Evolutionary conservation across 805 yeast species (phyloP).

Genomic region (Metschnikowia vanudenii): DNA sequence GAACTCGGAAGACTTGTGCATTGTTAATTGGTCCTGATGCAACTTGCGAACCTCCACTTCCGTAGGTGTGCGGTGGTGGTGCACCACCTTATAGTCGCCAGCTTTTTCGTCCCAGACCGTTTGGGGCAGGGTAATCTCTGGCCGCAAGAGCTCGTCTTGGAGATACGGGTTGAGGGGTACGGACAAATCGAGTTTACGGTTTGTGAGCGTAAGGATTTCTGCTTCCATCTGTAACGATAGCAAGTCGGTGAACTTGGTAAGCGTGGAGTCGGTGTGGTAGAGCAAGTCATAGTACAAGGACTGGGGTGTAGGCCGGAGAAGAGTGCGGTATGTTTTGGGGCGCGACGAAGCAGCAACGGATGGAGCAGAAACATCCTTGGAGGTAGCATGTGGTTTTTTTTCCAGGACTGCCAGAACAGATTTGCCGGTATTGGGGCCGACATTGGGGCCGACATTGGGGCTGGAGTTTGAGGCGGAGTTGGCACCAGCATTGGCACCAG

Average conservation of each 20-base stretch:
- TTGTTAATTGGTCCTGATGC: conserved; percentile 41
- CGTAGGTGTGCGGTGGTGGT: conserved; percentile 33
- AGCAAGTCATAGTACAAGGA: conserved; percentile 83
- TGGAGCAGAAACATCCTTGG: not conserved
- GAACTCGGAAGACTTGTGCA: conserved; percentile 75
- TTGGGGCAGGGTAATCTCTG: conserved; percentile 48
- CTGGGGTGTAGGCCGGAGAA: conserved; percentile 76
- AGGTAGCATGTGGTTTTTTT: too few species aligned
- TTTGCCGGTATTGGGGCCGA: too few species aligned
- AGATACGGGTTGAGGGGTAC: conserved; percentile 71
- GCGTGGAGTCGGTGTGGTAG: conserved; percentile 74
- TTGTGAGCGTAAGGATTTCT: conserved; percentile 77
- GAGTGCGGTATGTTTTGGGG: conserved; percentile 74
- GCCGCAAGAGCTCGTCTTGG: conserved; percentile 46
- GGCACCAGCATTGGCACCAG: too few species aligned
- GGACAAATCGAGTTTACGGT: conserved; percentile 71
- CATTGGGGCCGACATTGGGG: too few species aligned
- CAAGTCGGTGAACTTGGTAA: conserved; percentile 73
- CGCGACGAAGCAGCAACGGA: conserved; percentile 22
- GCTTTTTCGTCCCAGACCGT: conserved; percentile 40
- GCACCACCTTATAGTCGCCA: conserved; percentile 30
- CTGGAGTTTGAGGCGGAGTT: too few species aligned
- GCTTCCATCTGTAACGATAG: conserved; percentile 81
- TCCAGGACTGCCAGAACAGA: too few species aligned
- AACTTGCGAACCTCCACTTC: conserved; percentile 32